A percentile compares a stretch with the other conserved stretches of the same genome.
phyloP scores from a whole-genome alignment of 768 basidiomycete species.

The Tephrocybe sp. region DNA sequence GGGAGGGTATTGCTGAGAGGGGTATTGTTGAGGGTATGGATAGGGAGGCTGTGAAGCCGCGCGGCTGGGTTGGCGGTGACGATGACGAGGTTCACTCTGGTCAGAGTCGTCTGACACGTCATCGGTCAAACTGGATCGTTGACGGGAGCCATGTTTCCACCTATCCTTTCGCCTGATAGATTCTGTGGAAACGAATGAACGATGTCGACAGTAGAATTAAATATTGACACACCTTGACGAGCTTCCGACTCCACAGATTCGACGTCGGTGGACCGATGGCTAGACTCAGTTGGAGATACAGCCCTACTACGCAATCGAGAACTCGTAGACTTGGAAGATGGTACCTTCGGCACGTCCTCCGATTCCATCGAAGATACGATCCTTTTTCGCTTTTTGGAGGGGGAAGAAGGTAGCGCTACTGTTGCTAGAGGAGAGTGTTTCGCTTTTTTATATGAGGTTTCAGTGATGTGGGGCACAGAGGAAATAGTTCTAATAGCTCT shows the following conservation, averaged over 20 bases:
- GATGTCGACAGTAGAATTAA: not conserved
- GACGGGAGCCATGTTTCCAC: slow-evolving; percentile 4
- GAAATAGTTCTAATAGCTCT: too few relatives aligned
- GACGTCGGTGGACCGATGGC: slow-evolving; percentile 5
- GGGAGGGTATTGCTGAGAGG: slow-evolving; percentile 16
- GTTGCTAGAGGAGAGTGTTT: not conserved
- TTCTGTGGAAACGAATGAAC: not conserved
- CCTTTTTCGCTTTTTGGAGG: slow-evolving; percentile 23
- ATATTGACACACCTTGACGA: slow-evolving; percentile 3
- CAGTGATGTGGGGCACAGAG: not conserved
- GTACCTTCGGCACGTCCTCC: not conserved
- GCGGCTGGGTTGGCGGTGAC: slow-evolving; percentile 9
- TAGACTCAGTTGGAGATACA: not conserved
- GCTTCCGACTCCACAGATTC: not conserved
- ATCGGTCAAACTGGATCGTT: slow-evolving; percentile 4
- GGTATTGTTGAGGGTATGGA: slow-evolving; percentile 21
- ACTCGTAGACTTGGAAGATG: not conserved
- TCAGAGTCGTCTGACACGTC: slow-evolving; percentile 5
- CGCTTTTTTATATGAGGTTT: not conserved
- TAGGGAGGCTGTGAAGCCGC: slow-evolving; percentile 16
- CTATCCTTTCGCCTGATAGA: slow-evolving; percentile 3
- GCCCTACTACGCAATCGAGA: not conserved
- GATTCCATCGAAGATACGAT: slow-evolving; percentile 9
- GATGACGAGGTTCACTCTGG: slow-evolving; percentile 1
- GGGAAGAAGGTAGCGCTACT: not conserved